Evolutionary conservation across 2,329 filamentous ascomycete genomes (phyloP).

Genomic region (Onygenales sp.): DNA sequence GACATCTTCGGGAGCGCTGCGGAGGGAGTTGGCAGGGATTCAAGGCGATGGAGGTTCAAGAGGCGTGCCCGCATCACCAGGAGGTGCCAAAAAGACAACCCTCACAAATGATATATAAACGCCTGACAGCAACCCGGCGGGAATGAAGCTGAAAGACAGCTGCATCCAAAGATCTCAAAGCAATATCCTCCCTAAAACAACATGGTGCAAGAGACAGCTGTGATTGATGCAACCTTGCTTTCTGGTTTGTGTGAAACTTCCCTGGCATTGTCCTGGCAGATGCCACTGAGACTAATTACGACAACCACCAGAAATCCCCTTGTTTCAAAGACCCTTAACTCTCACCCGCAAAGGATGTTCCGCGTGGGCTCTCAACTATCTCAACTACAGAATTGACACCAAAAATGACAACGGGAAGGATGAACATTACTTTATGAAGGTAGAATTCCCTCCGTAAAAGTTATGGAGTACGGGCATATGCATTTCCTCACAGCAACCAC

Average conservation of each 20-base stretch:
- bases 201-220: neutral
- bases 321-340: conserved; percentile 5
- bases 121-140: neutral
- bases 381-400: conserved; percentile 15
- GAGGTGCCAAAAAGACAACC: neutral
- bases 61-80: neutral
- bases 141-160: neutral
- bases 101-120: neutral
- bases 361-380: conserved; percentile 17
- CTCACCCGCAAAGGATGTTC: conserved; percentile 15
- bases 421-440: conserved; percentile 23
- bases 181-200: neutral
- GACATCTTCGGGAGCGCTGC: too few relatives aligned
- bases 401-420: conserved; percentile 12
- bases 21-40: too few relatives aligned
- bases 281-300: neutral
- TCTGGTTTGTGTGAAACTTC: neutral
- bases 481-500: neutral
- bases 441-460: neutral
- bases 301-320: conserved; percentile 1
- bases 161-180: neutral
- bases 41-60: too few relatives aligned
- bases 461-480: neutral
- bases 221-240: neutral
- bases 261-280: neutral